Evolutionary conservation across 768 basidiomycete species (phyloP), one percentile per base, ranked within the genome.

Genomic region (Dentipellis fragilis): DNA sequence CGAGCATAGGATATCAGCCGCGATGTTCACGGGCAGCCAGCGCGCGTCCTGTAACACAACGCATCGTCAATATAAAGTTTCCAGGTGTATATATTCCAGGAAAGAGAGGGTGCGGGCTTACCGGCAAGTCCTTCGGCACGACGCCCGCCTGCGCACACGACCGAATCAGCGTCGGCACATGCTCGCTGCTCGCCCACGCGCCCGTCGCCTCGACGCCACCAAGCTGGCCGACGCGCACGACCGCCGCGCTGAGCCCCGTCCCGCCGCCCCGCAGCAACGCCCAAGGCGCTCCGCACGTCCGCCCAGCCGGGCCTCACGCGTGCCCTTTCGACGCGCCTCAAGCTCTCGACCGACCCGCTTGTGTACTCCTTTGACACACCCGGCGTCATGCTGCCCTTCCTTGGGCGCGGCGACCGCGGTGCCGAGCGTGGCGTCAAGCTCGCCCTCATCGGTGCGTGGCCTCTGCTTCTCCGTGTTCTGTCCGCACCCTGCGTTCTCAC

Each of bases 281-380:
- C 92, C 23, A 97, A 98, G 72, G 93, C 92, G 1, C 79, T 98
- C 59, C 81, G 83, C 55, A 95, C 92, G 1, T 91, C 89, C 19
- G 83, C 90, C 2, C 83, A 89, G 63, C 93, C 96, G 0, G 96
- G 96, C 16, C 77, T 91, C 65, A 99, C 96, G 16, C 85, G 88
- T 53, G 80, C 87, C 39, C 71, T 97, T 45, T 95, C 94, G 5
- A 95, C 89, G 10, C 83, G 91, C 36, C 75, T 98, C 46, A 93
- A 93, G 70, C 75, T 99, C 53, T 86, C 83, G 22, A 68, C 86
- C 57, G 77, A 85, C 54, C 93, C 93, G 2, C 72, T 82, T 8
- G 85, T 96, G 10, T 98, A 98, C 72, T 89, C 96, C 4, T 93
- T 86, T 64, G 96, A 99, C 73, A 85, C 91, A 9, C 96, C 96